Percentiles rank a stretch among this genome's conserved stretches.
phyloP scores from a whole-genome alignment of 441 rosid genomes.

The Pelargonium cotyledonis region DNA sequence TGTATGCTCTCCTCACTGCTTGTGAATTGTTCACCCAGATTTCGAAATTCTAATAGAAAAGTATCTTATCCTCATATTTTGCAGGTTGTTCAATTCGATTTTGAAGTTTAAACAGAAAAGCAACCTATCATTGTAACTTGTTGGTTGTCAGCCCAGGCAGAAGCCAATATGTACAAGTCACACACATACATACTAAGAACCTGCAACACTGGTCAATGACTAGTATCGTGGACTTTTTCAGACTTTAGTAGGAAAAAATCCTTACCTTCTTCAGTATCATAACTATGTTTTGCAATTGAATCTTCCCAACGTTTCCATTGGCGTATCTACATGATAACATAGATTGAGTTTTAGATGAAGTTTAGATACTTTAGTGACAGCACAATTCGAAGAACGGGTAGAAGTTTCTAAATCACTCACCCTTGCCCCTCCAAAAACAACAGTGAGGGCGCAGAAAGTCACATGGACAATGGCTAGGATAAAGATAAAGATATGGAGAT shows the following conservation, averaged over 20 bases:
- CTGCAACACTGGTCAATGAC: not conserved
- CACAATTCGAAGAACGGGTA: not conserved
- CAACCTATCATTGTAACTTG: too few species aligned
- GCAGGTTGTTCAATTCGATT: too few species aligned
- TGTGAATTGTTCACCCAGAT: not conserved
- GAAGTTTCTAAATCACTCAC: constrained; percentile 26
- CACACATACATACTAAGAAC: not conserved
- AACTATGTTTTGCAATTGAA: constrained; percentile 33
- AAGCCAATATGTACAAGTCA: not conserved
- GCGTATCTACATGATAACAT: constrained; percentile 29
- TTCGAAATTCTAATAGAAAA: too few species aligned
- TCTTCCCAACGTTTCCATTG: constrained; percentile 71
- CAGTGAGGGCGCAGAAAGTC: constrained; percentile 46
- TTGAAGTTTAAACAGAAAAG: too few species aligned
- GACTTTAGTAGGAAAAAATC: not conserved
- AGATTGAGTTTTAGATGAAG: not conserved
- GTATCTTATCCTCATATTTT: too few species aligned
- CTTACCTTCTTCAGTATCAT: constrained; percentile 32
- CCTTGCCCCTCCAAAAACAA: constrained; percentile 48
- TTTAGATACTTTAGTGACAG: not conserved
- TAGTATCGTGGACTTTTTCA: not conserved
- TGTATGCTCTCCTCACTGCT: not conserved
- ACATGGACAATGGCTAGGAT: constrained; percentile 64
- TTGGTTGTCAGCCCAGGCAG: too few species aligned
- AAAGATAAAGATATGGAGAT: constrained; percentile 63